Evolutionary conservation across 805 yeast species (phyloP).

Genomic region (Ogataea siamensis): DNA sequence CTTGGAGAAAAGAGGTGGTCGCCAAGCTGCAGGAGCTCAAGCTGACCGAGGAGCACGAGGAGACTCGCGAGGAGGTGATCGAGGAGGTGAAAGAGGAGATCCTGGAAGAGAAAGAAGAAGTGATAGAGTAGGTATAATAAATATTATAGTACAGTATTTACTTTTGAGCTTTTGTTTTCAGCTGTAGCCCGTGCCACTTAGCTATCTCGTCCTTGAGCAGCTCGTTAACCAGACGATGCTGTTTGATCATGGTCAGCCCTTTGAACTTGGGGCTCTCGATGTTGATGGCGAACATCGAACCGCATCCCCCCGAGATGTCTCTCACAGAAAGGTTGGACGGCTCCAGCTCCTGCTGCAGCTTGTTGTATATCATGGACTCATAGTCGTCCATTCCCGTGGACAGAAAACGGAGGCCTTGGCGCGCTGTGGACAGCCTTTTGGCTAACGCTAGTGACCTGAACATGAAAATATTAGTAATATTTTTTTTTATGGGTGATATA

Average conservation of each 20-base stretch:
- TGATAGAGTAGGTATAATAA: conserved; percentile 40
- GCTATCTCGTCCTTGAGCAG: conserved; percentile 79
- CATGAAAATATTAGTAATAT: conserved; percentile 5
- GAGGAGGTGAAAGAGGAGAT: conserved; percentile 80
- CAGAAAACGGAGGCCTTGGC: conserved; percentile 1
- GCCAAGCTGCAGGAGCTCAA: conserved; percentile 46
- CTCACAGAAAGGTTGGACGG: conserved; percentile 67
- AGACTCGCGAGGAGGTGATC: conserved; percentile 51
- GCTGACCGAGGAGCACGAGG: conserved; percentile 47
- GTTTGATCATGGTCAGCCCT: conserved; percentile 82
- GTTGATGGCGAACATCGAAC: conserved; percentile 92
- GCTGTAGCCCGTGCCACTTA: conserved; percentile 93
- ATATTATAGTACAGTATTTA: conserved; percentile 7
- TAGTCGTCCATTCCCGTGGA: conserved; percentile 46
- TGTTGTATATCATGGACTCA: conserved; percentile 61
- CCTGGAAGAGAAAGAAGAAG: conserved; percentile 68
- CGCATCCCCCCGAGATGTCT: conserved; percentile 95
- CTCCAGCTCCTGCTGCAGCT: conserved; percentile 50
- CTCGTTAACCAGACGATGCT: conserved; percentile 85
- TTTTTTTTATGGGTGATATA: not conserved
- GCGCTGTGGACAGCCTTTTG: not conserved
- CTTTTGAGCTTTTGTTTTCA: conserved; percentile 62
- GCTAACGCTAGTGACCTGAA: not conserved
- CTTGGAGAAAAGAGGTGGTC: conserved; percentile 62
- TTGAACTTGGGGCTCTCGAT: conserved; percentile 72